phyloP scores from a whole-genome alignment of 2,329 filamentous ascomycete genomes.

The Aspergillus proliferans region DNA sequence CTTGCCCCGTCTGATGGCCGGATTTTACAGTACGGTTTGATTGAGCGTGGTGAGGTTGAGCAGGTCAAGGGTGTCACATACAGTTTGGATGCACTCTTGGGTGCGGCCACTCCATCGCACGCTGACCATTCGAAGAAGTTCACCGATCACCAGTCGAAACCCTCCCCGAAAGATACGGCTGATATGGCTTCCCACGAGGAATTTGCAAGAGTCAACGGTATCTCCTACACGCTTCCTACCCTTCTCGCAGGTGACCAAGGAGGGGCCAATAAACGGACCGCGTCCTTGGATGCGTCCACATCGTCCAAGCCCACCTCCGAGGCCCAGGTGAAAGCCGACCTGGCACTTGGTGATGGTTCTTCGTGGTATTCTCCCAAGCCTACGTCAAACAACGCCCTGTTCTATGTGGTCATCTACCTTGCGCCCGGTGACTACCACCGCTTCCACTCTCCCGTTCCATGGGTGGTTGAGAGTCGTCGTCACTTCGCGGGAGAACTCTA shows the following conservation, averaged over 20 bases:
- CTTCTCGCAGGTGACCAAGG: conserved; percentile 65
- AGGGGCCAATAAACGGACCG: conserved; percentile 42
- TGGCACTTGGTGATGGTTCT: conserved; percentile 59
- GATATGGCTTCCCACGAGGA: conserved; percentile 77
- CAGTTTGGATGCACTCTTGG: conserved; percentile 85
- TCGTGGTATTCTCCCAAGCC: conserved; percentile 67
- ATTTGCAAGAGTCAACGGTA: conserved; percentile 89
- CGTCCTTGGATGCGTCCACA: conserved; percentile 67
- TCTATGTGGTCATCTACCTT: conserved; percentile 92
- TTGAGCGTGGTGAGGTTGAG: conserved; percentile 90
- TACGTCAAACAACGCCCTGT: conserved; percentile 61
- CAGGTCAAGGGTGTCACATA: conserved; percentile 99
- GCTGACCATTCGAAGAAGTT: conserved; percentile 34
- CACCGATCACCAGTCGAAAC: conserved; percentile 26
- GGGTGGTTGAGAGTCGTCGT: conserved; percentile 90
- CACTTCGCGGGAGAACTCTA: conserved; percentile 97
- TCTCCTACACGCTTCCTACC: conserved; percentile 85
- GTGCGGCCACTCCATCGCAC: conserved; percentile 48
- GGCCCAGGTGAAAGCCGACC: conserved; percentile 74
- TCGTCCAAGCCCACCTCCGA: conserved; percentile 63
- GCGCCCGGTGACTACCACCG: conserved; percentile 97
- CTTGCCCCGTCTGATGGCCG: conserved; percentile 86
- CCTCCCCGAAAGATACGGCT: conserved; percentile 47
- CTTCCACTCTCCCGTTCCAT: conserved; percentile 91
- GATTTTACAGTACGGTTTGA: conserved; percentile 84